Evolutionary conservation across 1,284 basidiomycete genomes (phyloP).

Genomic region (Vanrija sp.): DNA sequence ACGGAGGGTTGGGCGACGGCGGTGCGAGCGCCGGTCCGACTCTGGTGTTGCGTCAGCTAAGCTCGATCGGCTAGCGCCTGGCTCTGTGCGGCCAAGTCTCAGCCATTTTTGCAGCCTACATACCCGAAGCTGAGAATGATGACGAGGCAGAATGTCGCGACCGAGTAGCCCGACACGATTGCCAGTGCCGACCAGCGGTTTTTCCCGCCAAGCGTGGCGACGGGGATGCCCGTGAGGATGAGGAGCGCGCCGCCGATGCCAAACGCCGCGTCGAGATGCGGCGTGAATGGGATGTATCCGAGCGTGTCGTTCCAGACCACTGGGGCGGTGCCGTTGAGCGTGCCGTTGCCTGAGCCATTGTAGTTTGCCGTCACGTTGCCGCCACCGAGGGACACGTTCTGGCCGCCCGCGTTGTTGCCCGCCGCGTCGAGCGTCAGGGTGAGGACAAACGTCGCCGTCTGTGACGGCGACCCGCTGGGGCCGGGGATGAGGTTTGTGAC

Average conservation of each 20-base stretch:
- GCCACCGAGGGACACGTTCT: background rate
- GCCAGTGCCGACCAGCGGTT: slow-evolving; percentile 95
- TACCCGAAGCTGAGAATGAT: slow-evolving; percentile 83
- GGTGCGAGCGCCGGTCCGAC: slow-evolving; percentile 48
- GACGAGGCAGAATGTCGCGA: slow-evolving; percentile 77
- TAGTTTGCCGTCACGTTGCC: slow-evolving; percentile 7
- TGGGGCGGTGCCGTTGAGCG: slow-evolving; percentile 11
- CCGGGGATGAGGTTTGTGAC: slow-evolving; percentile 33
- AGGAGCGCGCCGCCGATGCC: slow-evolving; percentile 82
- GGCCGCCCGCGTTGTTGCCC: slow-evolving; percentile 17
- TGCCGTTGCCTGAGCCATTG: slow-evolving; percentile 25
- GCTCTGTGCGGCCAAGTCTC: background rate
- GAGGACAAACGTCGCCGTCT: slow-evolving; percentile 32
- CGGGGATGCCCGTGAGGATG: slow-evolving; percentile 82
- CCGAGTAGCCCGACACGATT: slow-evolving; percentile 81
- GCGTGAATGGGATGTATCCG: slow-evolving; percentile 53
- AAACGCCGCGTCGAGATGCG: slow-evolving; percentile 80
- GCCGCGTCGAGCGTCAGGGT: slow-evolving; percentile 30
- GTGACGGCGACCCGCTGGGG: slow-evolving; percentile 15
- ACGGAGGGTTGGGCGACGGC: slow-evolving; percentile 71
- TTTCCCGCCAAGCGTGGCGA: slow-evolving; percentile 86
- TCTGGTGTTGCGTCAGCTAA: slow-evolving; percentile 19
- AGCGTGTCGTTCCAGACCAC: slow-evolving; percentile 40
- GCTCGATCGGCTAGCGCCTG: background rate
- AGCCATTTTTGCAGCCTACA: slow-evolving; percentile 13